These are phyloP conservation scores for Tetragonia tetragonoides DNA, from an alignment of 148 eudicot genomes.

Conservation along the genomic window DNA sequence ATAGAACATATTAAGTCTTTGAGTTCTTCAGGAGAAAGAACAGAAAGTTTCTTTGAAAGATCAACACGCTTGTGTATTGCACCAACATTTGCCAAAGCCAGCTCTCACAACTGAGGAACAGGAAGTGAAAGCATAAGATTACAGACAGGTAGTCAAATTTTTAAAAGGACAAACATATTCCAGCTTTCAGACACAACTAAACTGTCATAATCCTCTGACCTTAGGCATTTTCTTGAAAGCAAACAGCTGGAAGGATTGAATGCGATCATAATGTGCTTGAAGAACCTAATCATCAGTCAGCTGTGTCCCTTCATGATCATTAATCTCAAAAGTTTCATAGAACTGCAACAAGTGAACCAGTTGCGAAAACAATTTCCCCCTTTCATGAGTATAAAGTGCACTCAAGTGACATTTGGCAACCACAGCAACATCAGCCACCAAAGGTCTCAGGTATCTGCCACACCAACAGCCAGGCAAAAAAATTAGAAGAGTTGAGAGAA, in stretches of 20 bases:
- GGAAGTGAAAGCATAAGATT: constrained; percentile 8
- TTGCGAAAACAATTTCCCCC: constrained; percentile 88
- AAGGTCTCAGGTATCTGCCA: constrained; percentile 75
- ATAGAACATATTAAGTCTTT: constrained; percentile 82
- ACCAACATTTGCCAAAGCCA: constrained; percentile 88
- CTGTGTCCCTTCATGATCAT: constrained; percentile 84
- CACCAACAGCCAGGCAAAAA: constrained; percentile 17
- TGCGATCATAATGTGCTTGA: constrained; percentile 87
- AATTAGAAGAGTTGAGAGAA: not conserved
- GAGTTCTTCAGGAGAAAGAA: constrained; percentile 71
- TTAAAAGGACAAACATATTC: not conserved
- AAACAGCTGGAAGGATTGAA: constrained; percentile 89
- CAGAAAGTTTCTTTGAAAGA: constrained; percentile 79
- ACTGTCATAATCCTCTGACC: constrained; percentile 38
- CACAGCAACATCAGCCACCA: constrained; percentile 96
- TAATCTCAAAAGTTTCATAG: constrained; percentile 90
- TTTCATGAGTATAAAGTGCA: constrained; percentile 77
- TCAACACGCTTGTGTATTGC: constrained; percentile 80
- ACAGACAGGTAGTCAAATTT: not conserved
- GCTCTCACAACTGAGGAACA: constrained; percentile 63
- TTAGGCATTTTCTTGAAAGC: constrained; percentile 82
- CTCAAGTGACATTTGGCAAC: constrained; percentile 96
- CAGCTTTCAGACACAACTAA: not conserved
- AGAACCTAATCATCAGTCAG: constrained; percentile 95
- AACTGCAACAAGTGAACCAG: constrained; percentile 92